These are phyloP conservation scores for Clonostachys rhizophaga DNA, from an alignment of 2,329 filamentous ascomycete species.

Conservation along the genomic window DNA sequence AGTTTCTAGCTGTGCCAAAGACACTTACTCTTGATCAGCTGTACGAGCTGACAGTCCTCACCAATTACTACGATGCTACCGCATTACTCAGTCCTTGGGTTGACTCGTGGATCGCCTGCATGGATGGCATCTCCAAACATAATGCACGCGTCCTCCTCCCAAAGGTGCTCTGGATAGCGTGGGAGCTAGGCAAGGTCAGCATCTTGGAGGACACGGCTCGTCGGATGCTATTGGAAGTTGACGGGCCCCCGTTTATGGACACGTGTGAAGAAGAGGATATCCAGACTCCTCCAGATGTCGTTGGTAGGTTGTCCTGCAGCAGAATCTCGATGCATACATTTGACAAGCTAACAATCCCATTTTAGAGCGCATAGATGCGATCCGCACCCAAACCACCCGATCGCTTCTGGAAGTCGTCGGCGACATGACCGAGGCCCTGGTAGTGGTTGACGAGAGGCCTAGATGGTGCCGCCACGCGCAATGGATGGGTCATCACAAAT, in stretches of 20 bases:
- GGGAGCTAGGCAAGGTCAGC: constrained; percentile 18
- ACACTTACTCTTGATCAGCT: constrained; percentile 12
- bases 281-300: neutral
- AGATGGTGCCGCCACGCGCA: constrained; percentile 24
- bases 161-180: constrained; percentile 20
- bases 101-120: constrained; percentile 8
- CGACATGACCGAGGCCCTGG: constrained; percentile 13
- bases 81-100: constrained; percentile 15
- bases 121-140: constrained; percentile 5
- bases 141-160: constrained; percentile 9
- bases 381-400: constrained; percentile 14
- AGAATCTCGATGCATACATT: too few relatives aligned
- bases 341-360: too few relatives aligned
- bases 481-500: constrained; percentile 25
- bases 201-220: constrained; percentile 11
- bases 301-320: neutral
- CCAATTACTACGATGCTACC: constrained; percentile 21
- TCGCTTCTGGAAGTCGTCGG: constrained; percentile 14
- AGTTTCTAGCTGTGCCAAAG: constrained; percentile 14
- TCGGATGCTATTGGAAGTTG: constrained; percentile 13
- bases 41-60: constrained; percentile 17
- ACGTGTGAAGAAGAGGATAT: neutral
- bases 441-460: constrained; percentile 19
- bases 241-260: constrained; percentile 2
- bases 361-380: constrained; percentile 8